Conservation (phyloP, 371 early-diverging fungal genomes). For the Mucor plumbeus region DNA sequence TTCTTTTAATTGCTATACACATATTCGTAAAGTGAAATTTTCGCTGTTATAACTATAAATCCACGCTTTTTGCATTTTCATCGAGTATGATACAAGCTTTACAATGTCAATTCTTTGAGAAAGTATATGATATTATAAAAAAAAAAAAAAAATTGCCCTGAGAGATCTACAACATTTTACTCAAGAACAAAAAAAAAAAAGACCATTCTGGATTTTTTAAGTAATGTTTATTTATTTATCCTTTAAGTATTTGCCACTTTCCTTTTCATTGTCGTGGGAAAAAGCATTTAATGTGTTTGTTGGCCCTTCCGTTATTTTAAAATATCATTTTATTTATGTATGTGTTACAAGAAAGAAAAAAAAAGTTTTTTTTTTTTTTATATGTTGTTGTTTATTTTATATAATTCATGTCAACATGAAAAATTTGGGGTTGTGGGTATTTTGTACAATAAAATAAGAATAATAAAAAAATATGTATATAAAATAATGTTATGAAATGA, state of each 20-base stretch:
- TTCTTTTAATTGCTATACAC: not conserved
- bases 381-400: conserved; percentile 1
- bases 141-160: too few relatives aligned
- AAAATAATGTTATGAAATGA: conserved; percentile 11
- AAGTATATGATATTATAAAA: too few relatives aligned
- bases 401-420: conserved; percentile 11
- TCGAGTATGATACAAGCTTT: not conserved
- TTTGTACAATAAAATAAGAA: conserved; percentile 10
- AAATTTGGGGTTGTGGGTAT: conserved; percentile 5
- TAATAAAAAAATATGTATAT: conserved; percentile 9
- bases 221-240: not conserved
- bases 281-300: not conserved
- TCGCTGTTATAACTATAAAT: not conserved
- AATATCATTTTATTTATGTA: conserved; percentile 8
- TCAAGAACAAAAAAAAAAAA: not conserved
- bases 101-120: not conserved
- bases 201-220: conserved; percentile 3
- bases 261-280: not conserved
- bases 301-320: conserved; percentile 8
- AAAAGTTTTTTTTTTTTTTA: conserved; percentile 12
- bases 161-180: not conserved
- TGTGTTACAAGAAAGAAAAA: conserved; percentile 3
- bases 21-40: not conserved
- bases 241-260: not conserved
- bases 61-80: not conserved